Evolutionary conservation across 805 yeast species (phyloP).

Genomic region (Candida golubevii): DNA sequence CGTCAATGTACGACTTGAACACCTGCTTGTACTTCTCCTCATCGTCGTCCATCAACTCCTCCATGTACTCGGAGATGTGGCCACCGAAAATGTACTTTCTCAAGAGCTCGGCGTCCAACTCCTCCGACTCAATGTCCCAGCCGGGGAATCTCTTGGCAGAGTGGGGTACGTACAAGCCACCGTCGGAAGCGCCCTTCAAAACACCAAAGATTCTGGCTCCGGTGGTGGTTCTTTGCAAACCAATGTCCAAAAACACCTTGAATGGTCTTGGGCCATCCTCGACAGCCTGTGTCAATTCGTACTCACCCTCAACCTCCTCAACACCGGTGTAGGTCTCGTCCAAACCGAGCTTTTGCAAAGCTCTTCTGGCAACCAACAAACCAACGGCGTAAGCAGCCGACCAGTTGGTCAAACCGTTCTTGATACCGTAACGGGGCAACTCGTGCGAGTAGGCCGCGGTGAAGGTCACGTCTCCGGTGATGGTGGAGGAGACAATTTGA

Average conservation of each 20-base stretch:
- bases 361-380: conserved; percentile 98
- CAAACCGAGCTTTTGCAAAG: conserved; percentile 93
- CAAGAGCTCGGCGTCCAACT: conserved; percentile 93
- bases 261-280: conserved; percentile 99
- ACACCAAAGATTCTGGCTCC: conserved; percentile 99
- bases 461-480: conserved; percentile 93
- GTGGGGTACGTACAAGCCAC: conserved; percentile 99
- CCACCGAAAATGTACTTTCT: conserved; percentile 99
- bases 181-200: conserved; percentile 99
- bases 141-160: conserved; percentile 99
- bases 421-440: conserved; percentile 95
- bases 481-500: conserved; percentile 94
- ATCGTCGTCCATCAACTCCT: conserved; percentile 99
- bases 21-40: conserved; percentile 97
- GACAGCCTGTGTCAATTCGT: conserved; percentile 95
- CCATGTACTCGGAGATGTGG: conserved; percentile 99
- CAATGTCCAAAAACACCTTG: conserved; percentile 98
- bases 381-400: conserved; percentile 99
- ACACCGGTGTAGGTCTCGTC: conserved; percentile 98
- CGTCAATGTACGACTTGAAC: conserved; percentile 94
- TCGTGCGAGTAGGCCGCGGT: conserved; percentile 99
- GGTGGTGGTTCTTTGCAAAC: conserved; percentile 99
- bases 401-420: conserved; percentile 99
- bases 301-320: conserved; percentile 99
- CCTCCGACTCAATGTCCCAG: conserved; percentile 98